Conservation (phyloP, 257 asterid species). For the Scutellaria barbata region DNA sequence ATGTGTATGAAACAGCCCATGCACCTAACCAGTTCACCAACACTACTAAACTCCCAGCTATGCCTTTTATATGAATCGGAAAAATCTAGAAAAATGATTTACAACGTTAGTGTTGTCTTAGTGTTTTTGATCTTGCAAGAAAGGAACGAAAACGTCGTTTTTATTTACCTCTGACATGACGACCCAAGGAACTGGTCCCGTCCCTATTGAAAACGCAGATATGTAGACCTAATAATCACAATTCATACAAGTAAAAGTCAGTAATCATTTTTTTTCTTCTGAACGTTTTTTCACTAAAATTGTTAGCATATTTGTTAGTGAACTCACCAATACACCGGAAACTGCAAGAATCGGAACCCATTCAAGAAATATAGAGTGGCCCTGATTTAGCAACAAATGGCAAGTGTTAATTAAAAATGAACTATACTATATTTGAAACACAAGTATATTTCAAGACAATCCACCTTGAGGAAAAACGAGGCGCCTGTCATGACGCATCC, state of each 20-base stretch:
- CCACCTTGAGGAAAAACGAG: conserved; percentile 79
- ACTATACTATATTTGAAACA: neutral
- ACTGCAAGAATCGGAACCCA: conserved; percentile 65
- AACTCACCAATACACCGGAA: conserved; percentile 73
- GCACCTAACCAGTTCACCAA: conserved; percentile 89
- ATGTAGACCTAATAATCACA: conserved; percentile 57
- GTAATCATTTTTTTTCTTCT: no score
- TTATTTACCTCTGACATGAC: conserved; percentile 86
- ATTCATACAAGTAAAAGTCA: conserved; percentile 11
- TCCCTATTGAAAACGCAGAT: conserved; percentile 74
- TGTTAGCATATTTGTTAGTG: neutral
- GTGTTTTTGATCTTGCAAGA: neutral
- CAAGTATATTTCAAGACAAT: neutral
- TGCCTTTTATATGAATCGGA: conserved; percentile 76
- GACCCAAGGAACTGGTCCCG: conserved; percentile 96
- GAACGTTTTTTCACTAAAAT: no score
- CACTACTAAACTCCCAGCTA: conserved; percentile 82
- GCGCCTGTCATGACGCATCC: conserved; percentile 72
- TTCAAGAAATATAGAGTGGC: conserved; percentile 48
- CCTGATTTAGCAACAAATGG: conserved; percentile 45
- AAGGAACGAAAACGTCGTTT: neutral
- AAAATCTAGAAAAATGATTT: conserved; percentile 54
- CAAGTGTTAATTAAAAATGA: neutral
- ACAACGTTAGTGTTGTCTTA: neutral
- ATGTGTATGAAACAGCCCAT: conserved; percentile 83